Evolutionary conservation across 2,329 filamentous ascomycete species (phyloP).

Genomic region (Beauveria rudraprayagi): DNA sequence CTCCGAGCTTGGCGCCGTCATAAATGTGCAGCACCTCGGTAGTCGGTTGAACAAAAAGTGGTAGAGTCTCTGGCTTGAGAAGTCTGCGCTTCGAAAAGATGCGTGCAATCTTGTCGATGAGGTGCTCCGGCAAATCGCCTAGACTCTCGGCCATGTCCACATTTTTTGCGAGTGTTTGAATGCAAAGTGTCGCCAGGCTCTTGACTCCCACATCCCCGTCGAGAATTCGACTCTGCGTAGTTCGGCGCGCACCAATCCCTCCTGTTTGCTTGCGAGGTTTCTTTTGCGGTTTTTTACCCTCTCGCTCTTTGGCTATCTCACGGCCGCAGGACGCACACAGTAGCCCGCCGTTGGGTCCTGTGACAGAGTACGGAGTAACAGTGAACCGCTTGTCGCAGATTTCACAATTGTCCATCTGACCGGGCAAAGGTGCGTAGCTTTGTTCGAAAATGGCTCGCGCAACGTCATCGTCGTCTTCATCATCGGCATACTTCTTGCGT

Average conservation of each 20-base stretch:
- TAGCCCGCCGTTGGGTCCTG: conserved; percentile 76
- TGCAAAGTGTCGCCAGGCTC: conserved; percentile 55
- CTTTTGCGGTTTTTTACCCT: conserved; percentile 30
- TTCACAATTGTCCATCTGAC: conserved; percentile 84
- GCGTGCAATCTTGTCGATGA: conserved; percentile 52
- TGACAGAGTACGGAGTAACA: conserved; percentile 80
- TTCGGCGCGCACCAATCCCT: conserved; percentile 57
- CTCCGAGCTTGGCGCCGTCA: conserved; percentile 55
- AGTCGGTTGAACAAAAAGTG: conserved; percentile 47
- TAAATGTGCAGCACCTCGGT: conserved; percentile 47
- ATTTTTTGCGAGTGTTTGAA: conserved; percentile 55
- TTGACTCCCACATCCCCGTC: conserved; percentile 69
- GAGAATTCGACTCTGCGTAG: conserved; percentile 74
- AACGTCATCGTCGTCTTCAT: conserved; percentile 43
- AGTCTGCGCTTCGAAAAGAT: conserved; percentile 54
- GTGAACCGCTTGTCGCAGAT: conserved; percentile 82
- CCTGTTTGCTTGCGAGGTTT: conserved; percentile 40
- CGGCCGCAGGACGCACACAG: conserved; percentile 77
- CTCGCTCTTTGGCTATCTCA: conserved; percentile 56
- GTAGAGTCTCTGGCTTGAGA: conserved; percentile 43
- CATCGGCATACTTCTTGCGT: conserved; percentile 33
- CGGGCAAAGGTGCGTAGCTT: conserved; percentile 53
- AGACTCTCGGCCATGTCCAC: conserved; percentile 54
- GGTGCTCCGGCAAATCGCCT: conserved; percentile 47
- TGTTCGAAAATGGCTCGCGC: conserved; percentile 41